Base-by-base conservation (phyloP, 441 rosid genomes). In the Geranium incanum region DNA sequence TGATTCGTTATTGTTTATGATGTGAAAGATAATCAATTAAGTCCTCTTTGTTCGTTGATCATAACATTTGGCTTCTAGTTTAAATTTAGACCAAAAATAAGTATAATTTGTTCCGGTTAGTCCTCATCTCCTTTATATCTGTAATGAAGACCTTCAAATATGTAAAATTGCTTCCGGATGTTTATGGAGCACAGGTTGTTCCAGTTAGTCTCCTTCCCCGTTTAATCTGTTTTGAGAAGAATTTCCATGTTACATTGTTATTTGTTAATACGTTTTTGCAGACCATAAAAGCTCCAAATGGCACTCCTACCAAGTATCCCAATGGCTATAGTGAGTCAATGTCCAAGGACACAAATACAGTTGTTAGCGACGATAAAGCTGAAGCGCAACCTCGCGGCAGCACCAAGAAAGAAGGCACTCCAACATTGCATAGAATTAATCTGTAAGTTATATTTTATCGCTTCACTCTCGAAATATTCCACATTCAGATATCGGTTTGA, bases 351-450 rank as follows among this genome's bases (percentile, higher is more conserved):
- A 5, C 7, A 16, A 52, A 52, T 5, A 18, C 43, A 63, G 69
- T 59, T 9, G 72, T 50, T 75, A 50, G 68, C 45, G 72, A 75
- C 66, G 74, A 75, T 15, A 76, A 79, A 76, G 66, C 75, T 72
- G 80, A 78, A 28, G 77, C 66, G 59, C 82, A 78, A 79, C 71
- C 68, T 60, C 59, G 66, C 41, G 65, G 69, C 70, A 79, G 68
- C 72, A 59, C 78, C 50, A 76, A 69, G 72, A 80, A 78, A 77
- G 86, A 72, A 71, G 77, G 75, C 75, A 79, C 52, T 71, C 84
- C 88, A 66, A 81, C 87, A 5, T 70, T 89, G 74, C 85, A 91
- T 83, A 80, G 97, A 74, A 92, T 88, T 33, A 84, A 84, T 76
- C 90, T 86, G 97, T 95, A 80, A 85, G 99, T 78, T 2, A 28